These are phyloP conservation scores for Solidago caesia DNA, from an alignment of 129 eudicot species.

Conservation along the genomic window DNA sequence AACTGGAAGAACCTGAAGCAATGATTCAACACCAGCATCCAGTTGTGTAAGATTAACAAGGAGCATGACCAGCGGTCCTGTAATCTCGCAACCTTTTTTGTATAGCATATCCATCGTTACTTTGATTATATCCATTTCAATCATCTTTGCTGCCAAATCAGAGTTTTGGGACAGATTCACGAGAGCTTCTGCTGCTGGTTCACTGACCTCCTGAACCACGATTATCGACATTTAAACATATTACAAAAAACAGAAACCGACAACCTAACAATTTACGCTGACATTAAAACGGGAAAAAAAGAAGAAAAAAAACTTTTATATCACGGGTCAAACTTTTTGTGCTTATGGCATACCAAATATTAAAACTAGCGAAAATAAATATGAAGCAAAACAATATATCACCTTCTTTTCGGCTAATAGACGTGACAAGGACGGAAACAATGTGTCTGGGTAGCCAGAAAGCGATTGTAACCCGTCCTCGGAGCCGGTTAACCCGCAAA, in stretches of 20 bases:
- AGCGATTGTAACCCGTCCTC: constrained; percentile 38
- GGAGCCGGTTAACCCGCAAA: constrained; percentile 61
- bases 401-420: constrained; percentile 14
- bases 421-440: constrained; percentile 31
- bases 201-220: constrained; percentile 72
- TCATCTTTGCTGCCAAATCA: constrained; percentile 70
- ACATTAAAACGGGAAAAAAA: not conserved
- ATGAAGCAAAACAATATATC: not conserved
- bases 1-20: constrained; percentile 62
- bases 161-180: constrained; percentile 73
- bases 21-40: constrained; percentile 89
- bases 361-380: too few species aligned
- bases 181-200: constrained; percentile 84
- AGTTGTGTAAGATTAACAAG: constrained; percentile 36
- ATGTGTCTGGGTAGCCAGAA: constrained; percentile 48
- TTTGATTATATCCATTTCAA: constrained; percentile 54
- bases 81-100: constrained; percentile 56
- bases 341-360: too few species aligned
- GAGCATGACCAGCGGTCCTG: constrained; percentile 36
- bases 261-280: not conserved
- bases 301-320: too few species aligned
- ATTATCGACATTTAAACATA: not conserved
- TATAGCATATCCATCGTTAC: constrained; percentile 56
- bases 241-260: not conserved
- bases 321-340: too few species aligned